Base-by-base conservation (phyloP, 495 filamentous ascomycete genomes). In the Penicillium egyptiacum region DNA sequence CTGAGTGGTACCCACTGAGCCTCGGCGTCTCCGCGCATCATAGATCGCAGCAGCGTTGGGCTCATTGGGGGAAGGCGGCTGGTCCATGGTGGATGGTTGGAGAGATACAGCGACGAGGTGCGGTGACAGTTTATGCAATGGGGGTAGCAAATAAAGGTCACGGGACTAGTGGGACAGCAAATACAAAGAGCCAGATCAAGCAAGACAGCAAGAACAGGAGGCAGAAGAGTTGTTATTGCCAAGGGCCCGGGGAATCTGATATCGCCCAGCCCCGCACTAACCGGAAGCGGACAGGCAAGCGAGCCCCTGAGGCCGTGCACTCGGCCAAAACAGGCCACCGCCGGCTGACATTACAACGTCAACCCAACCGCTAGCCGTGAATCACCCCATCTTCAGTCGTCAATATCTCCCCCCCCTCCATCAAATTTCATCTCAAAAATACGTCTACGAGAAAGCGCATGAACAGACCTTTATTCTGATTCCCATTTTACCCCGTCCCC, bases 1-100 rank as follows among this genome's bases (percentile, higher is more conserved):
- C 65, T 88, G 82, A 57, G 88, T 85, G 66, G 94, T 93, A 51
- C 90, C 92, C 80, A 96, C 93, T 39, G 77, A 79, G 53, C 69
- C 74, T 35, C 73, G 66, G 50, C 79, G 74, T 55, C 77, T 72
- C 41, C 77, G 71, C 58, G 75, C 75, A 67, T 75, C 75, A 56
- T 80, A 79, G 37, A 82, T 67, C 26, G 80, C 78, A 35, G 78
- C 80, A 44, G 73, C 68, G 64, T 73, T 86, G 72, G 75, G 73
- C 56, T 72, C 65, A 33, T 58, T 56, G 46, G 64, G 58, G 45
- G 45, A 20, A 17, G 45, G 19, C 3, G 45, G n/a, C 33, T 72
- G 70, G 14, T 76, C 73, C 75, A 77, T 76, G 50, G 19, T 58
- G 53, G 53, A 30, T n/a, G 25, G 46, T 39, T 48, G 50, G 43